A percentile compares a stretch with the other conserved stretches of the same genome.
Conservation (phyloP, 805 yeast genomes). For the Saccharomycopsis selenospora region DNA sequence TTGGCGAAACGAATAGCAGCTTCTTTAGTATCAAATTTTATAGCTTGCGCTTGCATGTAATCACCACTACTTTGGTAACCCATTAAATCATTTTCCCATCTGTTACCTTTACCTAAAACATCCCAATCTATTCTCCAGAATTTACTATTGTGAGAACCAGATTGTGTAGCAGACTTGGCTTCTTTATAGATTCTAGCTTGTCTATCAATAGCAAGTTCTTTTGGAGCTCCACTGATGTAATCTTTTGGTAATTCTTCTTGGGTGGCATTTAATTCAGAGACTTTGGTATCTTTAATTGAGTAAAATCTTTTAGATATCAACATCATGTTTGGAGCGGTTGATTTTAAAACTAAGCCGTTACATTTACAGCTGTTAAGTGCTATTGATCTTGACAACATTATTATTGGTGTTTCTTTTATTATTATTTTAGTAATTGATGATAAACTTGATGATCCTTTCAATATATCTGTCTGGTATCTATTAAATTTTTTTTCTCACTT, state of each 20-base stretch:
- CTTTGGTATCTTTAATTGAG: slow-evolving; percentile 3
- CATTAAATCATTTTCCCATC: slow-evolving; percentile 87
- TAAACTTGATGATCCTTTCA: too few species aligned
- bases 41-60: slow-evolving; percentile 58
- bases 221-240: slow-evolving; percentile 70
- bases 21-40: slow-evolving; percentile 68
- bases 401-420: neutral
- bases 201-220: slow-evolving; percentile 49
- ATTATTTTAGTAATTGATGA: neutral
- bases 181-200: slow-evolving; percentile 72
- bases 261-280: slow-evolving; percentile 19
- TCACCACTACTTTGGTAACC: slow-evolving; percentile 79
- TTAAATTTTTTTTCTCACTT: too few species aligned
- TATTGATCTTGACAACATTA: neutral
- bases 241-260: slow-evolving; percentile 41
- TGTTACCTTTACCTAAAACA: slow-evolving; percentile 61
- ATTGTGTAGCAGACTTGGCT: slow-evolving; percentile 75
- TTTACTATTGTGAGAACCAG: slow-evolving; percentile 40
- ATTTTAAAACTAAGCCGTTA: neutral
- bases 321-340: neutral
- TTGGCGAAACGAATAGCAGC: slow-evolving; percentile 73
- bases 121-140: slow-evolving; percentile 84
- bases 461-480: too few species aligned
- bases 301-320: neutral
- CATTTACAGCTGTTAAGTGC: neutral